Evolutionary conservation across 2,329 filamentous ascomycete species (phyloP), one percentile per base, ranked within the genome.

Genomic region (Fusarium haematococcum): DNA sequence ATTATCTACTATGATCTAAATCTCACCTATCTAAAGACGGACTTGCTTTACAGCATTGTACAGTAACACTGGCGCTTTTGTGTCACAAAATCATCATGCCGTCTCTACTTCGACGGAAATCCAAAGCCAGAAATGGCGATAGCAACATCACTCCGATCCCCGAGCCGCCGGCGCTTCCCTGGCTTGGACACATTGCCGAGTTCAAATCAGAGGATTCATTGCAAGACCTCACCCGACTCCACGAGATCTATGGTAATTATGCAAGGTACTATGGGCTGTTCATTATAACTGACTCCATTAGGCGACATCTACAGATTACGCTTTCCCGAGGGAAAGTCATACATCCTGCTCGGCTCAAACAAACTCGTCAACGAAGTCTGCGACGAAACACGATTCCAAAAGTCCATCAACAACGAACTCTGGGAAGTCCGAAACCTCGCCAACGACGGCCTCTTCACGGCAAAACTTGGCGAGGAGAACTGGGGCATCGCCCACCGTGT

Each of bases 381-480:
- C 71, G 85, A 92, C 72, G 90, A 92, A 78, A 87, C 84, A 54
- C 84, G 89, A 27, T 91, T 92, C 78, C 73, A 81, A 14, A 93
- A 93, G 75, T 78, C 82, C 1, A 82, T 91, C 81, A 3, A 85
- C 81, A 6, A 81, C 83, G 59, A 52, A 2, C 80, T 92, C 10
- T 48, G 39, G n/a, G 63, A 70, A 62, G 32, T 71, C 3, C 33
- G 75, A 79, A 86, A 88, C 69, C 88, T 86, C 13, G 83, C 88
- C 1, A 83, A 87, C 61, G 89, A 91, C 81, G 90, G 90, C 14
- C 84, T 93, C 5, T 92, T 92, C 78, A 92, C 90, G 78, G 84
- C 84, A 5, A 76, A 72, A 4, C 69, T 78, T 11, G 83, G 84
- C 3, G 87, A 89, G 69, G 82, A 85, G 63, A 89, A 89, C 74